phyloP scores from a whole-genome alignment of 371 early-diverging fungal genomes.

The Apophysomyces sp. region DNA sequence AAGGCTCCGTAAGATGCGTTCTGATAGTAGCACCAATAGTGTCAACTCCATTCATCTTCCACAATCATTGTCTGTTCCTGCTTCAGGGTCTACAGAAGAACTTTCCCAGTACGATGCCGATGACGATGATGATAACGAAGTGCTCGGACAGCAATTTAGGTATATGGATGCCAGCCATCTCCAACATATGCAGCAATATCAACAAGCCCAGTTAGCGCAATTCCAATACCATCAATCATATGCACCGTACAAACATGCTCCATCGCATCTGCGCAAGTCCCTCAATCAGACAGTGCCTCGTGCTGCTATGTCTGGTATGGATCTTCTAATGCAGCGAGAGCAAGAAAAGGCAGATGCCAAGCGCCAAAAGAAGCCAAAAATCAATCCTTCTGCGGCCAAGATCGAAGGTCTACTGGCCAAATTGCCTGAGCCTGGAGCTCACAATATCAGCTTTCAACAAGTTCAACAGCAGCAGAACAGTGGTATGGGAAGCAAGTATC shows the following conservation, averaged over 20 bases:
- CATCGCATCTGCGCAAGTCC: not conserved
- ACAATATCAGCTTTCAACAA: conserved; percentile 19
- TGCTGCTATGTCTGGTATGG: conserved; percentile 14
- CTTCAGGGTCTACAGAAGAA: not conserved
- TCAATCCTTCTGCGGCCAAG: conserved; percentile 6
- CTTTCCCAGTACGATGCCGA: conserved; percentile 2
- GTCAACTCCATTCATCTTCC: not conserved
- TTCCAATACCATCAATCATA: conserved; percentile 8
- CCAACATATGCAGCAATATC: conserved; percentile 16
- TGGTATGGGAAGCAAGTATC: not conserved
- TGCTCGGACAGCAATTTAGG: not conserved
- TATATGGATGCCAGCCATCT: conserved; percentile 7
- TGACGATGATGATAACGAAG: conserved; percentile 7
- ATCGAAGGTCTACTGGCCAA: conserved; percentile 14
- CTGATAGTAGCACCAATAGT: not conserved
- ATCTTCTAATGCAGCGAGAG: conserved; percentile 13
- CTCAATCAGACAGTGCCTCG: not conserved
- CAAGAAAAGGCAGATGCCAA: conserved; percentile 19
- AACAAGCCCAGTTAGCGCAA: conserved; percentile 20
- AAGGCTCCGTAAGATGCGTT: not conserved
- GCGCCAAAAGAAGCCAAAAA: conserved; percentile 13
- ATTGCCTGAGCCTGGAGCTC: conserved; percentile 13
- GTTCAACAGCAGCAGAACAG: not conserved
- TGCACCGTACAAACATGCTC: not conserved
- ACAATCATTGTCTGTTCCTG: not conserved